These are phyloP conservation scores for Calonectria hongkongensis DNA, from an alignment of 2,329 filamentous ascomycete species.

Conservation along the genomic window DNA sequence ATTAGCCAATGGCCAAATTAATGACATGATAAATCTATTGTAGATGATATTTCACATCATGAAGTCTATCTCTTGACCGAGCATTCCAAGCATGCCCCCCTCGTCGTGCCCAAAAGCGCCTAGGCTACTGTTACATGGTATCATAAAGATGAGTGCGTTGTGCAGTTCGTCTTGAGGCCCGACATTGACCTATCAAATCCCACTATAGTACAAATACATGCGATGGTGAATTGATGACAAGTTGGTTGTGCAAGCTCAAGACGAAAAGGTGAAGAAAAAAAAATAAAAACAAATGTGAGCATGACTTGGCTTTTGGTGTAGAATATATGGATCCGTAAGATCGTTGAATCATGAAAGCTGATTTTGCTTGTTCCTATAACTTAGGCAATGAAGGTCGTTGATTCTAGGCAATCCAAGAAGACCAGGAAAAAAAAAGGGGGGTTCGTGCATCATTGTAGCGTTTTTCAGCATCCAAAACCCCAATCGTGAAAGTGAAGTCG, in stretches of 20 bases:
- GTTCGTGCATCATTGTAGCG: conserved; percentile 34
- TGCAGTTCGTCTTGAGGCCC: conserved; percentile 43
- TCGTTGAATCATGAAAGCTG: conserved; percentile 49
- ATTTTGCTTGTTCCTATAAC: conserved; percentile 1
- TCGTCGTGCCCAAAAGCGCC: conserved; percentile 34
- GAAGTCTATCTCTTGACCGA: conserved; percentile 46
- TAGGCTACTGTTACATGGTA: conserved; percentile 51
- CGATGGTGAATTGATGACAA: conserved; percentile 37
- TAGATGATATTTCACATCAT: conserved; percentile 49
- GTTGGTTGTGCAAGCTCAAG: conserved; percentile 44
- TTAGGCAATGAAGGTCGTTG: conserved; percentile 40
- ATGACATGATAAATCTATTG: conserved; percentile 34
- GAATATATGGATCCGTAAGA: conserved; percentile 33
- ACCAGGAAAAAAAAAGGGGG: not conserved
- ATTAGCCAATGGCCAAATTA: not conserved
- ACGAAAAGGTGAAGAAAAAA: not conserved
- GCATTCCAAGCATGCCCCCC: conserved; percentile 37
- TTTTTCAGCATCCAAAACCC: conserved; percentile 20
- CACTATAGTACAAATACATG: conserved; percentile 50
- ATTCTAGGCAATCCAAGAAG: conserved; percentile 15
- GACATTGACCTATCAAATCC: conserved; percentile 38
- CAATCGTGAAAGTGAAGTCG: conserved; percentile 35
- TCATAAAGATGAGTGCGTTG: conserved; percentile 51
- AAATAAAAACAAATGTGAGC: conserved; percentile 25
- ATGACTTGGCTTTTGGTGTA: conserved; percentile 27